These are phyloP conservation scores for Coprinopsis marcescibilis DNA, from an alignment of 768 basidiomycete genomes.

Conservation along the genomic window DNA sequence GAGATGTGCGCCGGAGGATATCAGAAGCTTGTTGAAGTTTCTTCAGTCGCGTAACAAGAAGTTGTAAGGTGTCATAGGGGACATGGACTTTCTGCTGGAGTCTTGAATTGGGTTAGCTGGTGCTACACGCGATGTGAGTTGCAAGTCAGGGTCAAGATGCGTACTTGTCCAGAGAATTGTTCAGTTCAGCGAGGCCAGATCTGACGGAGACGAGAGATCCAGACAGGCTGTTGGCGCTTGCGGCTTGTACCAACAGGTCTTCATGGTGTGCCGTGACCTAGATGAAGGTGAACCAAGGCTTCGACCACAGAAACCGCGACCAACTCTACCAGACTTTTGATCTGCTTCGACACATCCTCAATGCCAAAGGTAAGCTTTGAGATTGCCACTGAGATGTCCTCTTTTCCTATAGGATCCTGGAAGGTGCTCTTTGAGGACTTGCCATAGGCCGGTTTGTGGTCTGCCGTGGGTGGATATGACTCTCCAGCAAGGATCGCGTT, in stretches of 20 bases:
- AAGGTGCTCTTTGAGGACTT: conserved; percentile 27
- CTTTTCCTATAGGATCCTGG: conserved; percentile 58
- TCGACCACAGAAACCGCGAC: conserved; percentile 24
- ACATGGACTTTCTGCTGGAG: conserved; percentile 80
- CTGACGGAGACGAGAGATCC: conserved; percentile 64
- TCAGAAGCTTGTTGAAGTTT: conserved; percentile 82
- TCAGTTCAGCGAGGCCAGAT: conserved; percentile 66
- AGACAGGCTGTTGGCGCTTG: conserved; percentile 64
- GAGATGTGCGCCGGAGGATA: conserved; percentile 73
- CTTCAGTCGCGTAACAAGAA: conserved; percentile 66
- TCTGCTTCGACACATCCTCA: conserved; percentile 89
- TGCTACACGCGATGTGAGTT: no score
- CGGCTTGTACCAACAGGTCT: conserved; percentile 75
- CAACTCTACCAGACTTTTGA: conserved; percentile 63
- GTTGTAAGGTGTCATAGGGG: conserved; percentile 73
- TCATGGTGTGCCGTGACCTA: conserved; percentile 84
- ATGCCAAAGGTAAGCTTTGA: conserved; percentile 83
- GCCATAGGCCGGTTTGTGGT: conserved; percentile 28
- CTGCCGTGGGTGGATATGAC: conserved; percentile 46
- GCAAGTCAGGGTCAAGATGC: no score
- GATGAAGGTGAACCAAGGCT: no score
- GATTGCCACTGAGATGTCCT: conserved; percentile 86
- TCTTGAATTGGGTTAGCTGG: no score
- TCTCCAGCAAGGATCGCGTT: conserved; percentile 86
- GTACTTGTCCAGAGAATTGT: conserved; percentile 72